These are phyloP conservation scores for Pseudopediastrum boryanum DNA, from an alignment of 139 green algal genomes.

Conservation along the genomic window DNA sequence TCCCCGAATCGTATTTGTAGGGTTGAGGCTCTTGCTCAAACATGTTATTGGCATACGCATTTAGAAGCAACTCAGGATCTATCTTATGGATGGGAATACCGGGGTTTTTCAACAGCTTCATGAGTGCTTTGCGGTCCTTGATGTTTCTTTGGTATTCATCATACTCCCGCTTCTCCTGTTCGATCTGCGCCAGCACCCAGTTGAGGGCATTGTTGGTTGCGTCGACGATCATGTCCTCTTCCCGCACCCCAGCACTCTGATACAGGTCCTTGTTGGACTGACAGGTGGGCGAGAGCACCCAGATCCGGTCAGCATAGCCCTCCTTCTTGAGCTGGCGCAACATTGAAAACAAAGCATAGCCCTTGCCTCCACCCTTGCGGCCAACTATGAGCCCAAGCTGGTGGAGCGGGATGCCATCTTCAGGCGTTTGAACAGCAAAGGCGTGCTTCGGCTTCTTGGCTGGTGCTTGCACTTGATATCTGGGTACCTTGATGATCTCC, in stretches of 20 bases:
- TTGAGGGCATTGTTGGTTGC: background rate
- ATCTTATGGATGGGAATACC: background rate
- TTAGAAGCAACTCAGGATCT: background rate
- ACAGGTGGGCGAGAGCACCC: constrained; percentile 3
- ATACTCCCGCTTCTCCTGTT: background rate
- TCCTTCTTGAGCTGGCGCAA: background rate
- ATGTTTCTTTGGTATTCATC: background rate
- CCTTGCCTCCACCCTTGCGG: constrained; percentile 10
- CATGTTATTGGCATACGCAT: background rate
- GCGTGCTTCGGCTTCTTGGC: constrained; percentile 5
- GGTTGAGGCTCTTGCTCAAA: background rate
- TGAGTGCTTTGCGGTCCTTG: background rate
- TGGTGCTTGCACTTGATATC: background rate
- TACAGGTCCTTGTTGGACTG: too few species aligned
- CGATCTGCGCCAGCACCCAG: background rate
- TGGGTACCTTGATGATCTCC: too few species aligned
- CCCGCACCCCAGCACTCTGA: background rate
- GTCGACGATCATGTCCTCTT: background rate
- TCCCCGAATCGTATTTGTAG: background rate
- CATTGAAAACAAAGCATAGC: constrained; percentile 6
- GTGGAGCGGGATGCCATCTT: constrained; percentile 4
- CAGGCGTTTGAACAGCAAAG: background rate
- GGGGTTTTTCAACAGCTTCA: background rate
- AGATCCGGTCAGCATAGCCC: background rate
- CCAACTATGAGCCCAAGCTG: constrained; percentile 3